Percentiles rank a stretch among this genome's conserved stretches.
Evolutionary conservation across 148 eudicot species (phyloP).

Genomic region (Rhododendron griersonianum): DNA sequence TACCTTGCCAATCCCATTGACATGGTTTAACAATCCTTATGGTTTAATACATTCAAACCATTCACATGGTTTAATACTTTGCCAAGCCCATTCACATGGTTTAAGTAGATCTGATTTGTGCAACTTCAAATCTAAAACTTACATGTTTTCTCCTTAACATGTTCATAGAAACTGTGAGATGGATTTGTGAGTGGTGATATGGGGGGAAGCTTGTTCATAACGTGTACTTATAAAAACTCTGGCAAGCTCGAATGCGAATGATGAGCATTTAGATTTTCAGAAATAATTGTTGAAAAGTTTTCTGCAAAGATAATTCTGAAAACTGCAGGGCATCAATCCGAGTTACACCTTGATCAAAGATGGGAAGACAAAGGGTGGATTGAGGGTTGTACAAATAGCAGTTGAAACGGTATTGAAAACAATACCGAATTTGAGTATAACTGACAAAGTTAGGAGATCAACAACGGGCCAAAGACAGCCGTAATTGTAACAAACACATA

Average conservation of each 20-base stretch:
- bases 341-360: background rate
- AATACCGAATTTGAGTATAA: background rate
- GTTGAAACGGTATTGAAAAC: background rate
- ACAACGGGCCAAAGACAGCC: background rate
- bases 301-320: background rate
- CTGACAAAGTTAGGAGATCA: conserved; percentile 2
- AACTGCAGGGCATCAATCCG: background rate
- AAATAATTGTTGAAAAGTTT: background rate
- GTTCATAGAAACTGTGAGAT: background rate
- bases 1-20: background rate
- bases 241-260: background rate
- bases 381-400: background rate
- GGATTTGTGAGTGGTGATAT: background rate
- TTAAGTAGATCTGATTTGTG: background rate
- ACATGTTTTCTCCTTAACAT: background rate
- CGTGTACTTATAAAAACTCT: background rate
- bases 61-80: too few species aligned
- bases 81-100: background rate
- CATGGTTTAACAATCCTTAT: background rate
- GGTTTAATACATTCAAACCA: too few species aligned
- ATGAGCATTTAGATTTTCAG: background rate
- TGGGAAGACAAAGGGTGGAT: background rate
- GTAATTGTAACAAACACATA: background rate
- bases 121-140: background rate
- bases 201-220: background rate